Base-by-base conservation (phyloP, 345 rosid genomes). In the Camelina sativa region DNA sequence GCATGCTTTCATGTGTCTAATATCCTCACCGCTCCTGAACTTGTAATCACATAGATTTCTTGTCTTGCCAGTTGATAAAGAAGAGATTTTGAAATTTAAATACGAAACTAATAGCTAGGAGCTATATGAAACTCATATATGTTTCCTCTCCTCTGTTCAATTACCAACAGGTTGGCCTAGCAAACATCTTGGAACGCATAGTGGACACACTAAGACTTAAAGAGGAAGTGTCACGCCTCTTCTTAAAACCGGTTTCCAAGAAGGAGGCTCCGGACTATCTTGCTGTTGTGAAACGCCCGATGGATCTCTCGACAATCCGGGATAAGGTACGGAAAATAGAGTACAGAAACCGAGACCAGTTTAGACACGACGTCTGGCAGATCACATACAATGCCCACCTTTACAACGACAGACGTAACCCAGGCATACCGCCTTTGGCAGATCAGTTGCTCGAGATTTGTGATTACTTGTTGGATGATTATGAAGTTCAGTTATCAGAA, bases 361-460 rank as follows among this genome's bases (percentile, higher is more conserved):
- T 95, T 75, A 85, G 98, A 78, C 97, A 87, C n/a, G 98, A 95
- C 41, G 89, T 95, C 7, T 87, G 88, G 86, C 97, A 88, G 87
- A 95, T 95, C 20, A 58, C 86, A 7, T 77, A 2, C 58, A 95
- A 95, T 63, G 97, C 99, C 46, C 99, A 95, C 71, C 11, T 38
- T 37, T 95, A 95, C 81, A 95, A 95, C 52, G 91, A 86, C 17
- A 68, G 88, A 41, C 89, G 96, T 53, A 84, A 95, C 82, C 99
- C 92, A 13, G 92, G 83, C 65, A 95, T 95, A 77, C 97, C 99
- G 25, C 99, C 96, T 3, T 85, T 92, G 6, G 99, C 97, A 6
- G 99, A 95, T 89, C 98, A 92, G 88, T 90, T 95, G 34, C 70
- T 95, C 74, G 97, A 95, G 83, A 67, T 95, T 6, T 95, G 97